Conservation (phyloP, 2,329 filamentous ascomycete genomes). For the Penicillium janthinellum region DNA sequence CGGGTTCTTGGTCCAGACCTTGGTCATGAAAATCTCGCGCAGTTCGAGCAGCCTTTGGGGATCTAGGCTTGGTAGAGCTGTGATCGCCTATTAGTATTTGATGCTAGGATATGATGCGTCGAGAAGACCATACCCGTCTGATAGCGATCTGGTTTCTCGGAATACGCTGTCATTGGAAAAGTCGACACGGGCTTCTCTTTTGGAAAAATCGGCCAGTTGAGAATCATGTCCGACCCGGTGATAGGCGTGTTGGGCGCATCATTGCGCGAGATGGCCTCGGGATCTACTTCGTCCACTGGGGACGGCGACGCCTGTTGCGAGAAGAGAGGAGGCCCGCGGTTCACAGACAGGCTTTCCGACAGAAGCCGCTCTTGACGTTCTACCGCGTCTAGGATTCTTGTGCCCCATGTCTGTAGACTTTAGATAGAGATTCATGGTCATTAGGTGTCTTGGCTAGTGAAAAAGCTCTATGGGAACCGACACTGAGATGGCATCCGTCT, state of each 20-base stretch:
- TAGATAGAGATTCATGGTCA: slow-evolving; percentile 10
- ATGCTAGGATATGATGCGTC: not conserved
- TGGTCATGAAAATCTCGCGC: slow-evolving; percentile 28
- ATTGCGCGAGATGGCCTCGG: slow-evolving; percentile 29
- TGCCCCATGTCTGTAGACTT: slow-evolving; percentile 29
- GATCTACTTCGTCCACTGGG: slow-evolving; percentile 25
- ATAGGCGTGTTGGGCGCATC: slow-evolving; percentile 29
- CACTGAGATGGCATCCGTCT: slow-evolving; percentile 29
- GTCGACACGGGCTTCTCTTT: slow-evolving; percentile 27
- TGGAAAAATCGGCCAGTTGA: slow-evolving; percentile 30
- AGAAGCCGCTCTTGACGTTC: slow-evolving; percentile 29
- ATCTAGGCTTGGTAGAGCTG: slow-evolving; percentile 20
- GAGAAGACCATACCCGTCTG: slow-evolving; percentile 16
- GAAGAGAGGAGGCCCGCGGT: slow-evolving; percentile 3
- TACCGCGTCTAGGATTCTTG: slow-evolving; percentile 26
- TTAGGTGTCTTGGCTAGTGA: slow-evolving; percentile 12
- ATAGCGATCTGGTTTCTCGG: slow-evolving; percentile 27
- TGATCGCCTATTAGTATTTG: not conserved
- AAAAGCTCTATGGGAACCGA: slow-evolving; percentile 17
- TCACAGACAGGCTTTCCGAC: slow-evolving; percentile 15
- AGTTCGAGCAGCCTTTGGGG: slow-evolving; percentile 25
- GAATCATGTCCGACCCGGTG: slow-evolving; percentile 31
- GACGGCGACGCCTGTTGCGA: slow-evolving; percentile 13
- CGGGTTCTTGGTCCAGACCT: slow-evolving; percentile 30
- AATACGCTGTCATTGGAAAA: slow-evolving; percentile 26